Percentiles rank a stretch among this genome's conserved stretches.
These are phyloP conservation scores for Yamadazyma mexicana DNA, from an alignment of 1,139 yeast genomes.

Conservation along the genomic window DNA sequence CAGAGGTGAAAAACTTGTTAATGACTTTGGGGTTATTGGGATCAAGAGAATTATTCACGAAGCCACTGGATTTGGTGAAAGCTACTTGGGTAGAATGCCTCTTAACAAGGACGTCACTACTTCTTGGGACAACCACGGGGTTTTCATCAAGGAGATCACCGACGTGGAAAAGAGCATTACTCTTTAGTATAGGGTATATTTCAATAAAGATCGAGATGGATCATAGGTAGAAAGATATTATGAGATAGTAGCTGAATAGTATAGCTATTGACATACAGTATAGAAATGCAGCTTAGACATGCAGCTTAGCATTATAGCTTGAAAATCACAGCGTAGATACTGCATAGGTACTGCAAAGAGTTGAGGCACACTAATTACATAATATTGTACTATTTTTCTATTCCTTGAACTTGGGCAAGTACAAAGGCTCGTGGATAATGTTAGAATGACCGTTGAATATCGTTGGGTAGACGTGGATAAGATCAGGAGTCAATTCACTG, in stretches of 20 bases:
- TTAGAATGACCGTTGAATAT: constrained; percentile 14
- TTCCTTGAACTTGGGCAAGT: constrained; percentile 15
- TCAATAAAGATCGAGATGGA: not conserved
- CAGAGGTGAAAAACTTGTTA: constrained; percentile 22
- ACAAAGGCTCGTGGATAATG: constrained; percentile 16
- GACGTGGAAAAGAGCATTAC: constrained; percentile 8
- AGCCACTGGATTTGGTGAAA: constrained; percentile 40
- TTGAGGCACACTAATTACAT: no score
- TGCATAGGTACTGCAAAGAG: no score
- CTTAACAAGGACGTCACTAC: constrained; percentile 23
- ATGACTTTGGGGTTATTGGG: constrained; percentile 23
- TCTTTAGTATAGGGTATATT: constrained; percentile 4
- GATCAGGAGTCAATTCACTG: constrained; percentile 30
- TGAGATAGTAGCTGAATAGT: no score
- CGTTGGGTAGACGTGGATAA: constrained; percentile 15
- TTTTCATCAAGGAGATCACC: constrained; percentile 11
- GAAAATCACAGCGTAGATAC: no score
- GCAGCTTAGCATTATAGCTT: no score
- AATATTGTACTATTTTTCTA: no score
- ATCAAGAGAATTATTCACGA: constrained; percentile 31
- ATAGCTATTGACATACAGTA: no score
- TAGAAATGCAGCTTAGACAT: no score
- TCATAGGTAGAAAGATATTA: no score
- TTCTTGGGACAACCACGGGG: constrained; percentile 14
- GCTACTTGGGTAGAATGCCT: constrained; percentile 30